Evolutionary conservation across 345 rosid genomes (phyloP).

Genomic region (Garcia nutans): DNA sequence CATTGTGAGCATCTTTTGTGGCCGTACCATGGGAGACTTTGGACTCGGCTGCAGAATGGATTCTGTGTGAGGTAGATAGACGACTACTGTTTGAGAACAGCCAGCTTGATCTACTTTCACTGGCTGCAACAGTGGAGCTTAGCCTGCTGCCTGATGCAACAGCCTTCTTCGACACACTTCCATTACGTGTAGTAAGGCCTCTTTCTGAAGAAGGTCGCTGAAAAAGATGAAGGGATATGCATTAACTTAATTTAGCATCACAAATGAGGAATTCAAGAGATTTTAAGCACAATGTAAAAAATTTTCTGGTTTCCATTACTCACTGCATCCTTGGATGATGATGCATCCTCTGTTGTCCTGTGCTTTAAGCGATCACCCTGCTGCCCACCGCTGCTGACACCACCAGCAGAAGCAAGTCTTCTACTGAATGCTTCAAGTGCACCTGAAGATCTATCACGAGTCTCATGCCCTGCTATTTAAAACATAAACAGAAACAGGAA

Average conservation of each 20-base stretch:
- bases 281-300: too few relatives aligned
- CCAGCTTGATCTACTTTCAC: slow-evolving; percentile 44
- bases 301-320: not conserved
- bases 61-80: slow-evolving; percentile 31
- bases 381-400: slow-evolving; percentile 7
- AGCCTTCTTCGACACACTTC: slow-evolving; percentile 38
- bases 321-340: slow-evolving; percentile 21
- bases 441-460: slow-evolving; percentile 16
- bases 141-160: slow-evolving; percentile 36
- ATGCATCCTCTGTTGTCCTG: slow-evolving; percentile 16
- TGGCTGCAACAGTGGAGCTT: slow-evolving; percentile 24
- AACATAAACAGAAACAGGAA: not conserved
- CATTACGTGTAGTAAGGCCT: slow-evolving; percentile 14
- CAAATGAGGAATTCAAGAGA: not conserved
- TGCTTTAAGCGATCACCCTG: slow-evolving; percentile 15
- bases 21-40: slow-evolving; percentile 16
- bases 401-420: slow-evolving; percentile 13
- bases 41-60: slow-evolving; percentile 25
- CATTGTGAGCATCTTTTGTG: slow-evolving; percentile 14
- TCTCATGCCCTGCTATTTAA: slow-evolving; percentile 10
- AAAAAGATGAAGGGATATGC: not conserved
- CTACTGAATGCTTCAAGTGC: slow-evolving; percentile 18
- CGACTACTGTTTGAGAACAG: slow-evolving; percentile 35
- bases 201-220: slow-evolving; percentile 16
- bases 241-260: not conserved